Percentiles rank a stretch among this genome's conserved stretches.
Evolutionary conservation across 2,329 filamentous ascomycete genomes (phyloP).

Genomic region (Aspergillus brasiliensis): DNA sequence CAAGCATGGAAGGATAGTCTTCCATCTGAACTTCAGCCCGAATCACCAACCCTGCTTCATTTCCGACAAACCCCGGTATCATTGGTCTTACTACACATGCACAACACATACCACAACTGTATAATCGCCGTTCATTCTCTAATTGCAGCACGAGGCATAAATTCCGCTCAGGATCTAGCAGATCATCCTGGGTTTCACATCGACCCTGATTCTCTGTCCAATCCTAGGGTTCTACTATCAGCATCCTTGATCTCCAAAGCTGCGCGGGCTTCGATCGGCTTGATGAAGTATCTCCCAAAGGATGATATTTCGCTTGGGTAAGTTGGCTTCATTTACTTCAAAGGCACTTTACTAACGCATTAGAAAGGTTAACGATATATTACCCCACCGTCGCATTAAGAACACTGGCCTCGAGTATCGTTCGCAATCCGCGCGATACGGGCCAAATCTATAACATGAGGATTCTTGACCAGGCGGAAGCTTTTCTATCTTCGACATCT

Average conservation of each 20-base stretch:
- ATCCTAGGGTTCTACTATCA: slow-evolving; percentile 14
- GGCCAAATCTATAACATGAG: slow-evolving; percentile 15
- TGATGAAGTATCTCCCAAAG: slow-evolving; percentile 19
- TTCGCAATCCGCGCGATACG: slow-evolving; percentile 16
- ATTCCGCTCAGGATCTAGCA: slow-evolving; percentile 6
- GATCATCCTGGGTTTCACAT: neutral
- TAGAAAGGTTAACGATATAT: slow-evolving; percentile 15
- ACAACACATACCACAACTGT: slow-evolving; percentile 22
- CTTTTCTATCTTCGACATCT: slow-evolving; percentile 13
- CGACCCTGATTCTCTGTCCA: neutral
- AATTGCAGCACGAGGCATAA: slow-evolving; percentile 8
- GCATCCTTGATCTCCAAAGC: slow-evolving; percentile 17
- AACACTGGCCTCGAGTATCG: slow-evolving; percentile 19
- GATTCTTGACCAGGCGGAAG: slow-evolving; percentile 17
- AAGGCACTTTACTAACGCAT: neutral
- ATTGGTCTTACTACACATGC: slow-evolving; percentile 15
- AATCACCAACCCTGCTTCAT: neutral
- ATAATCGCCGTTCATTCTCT: slow-evolving; percentile 21
- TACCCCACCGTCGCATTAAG: slow-evolving; percentile 20
- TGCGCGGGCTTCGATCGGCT: slow-evolving; percentile 20
- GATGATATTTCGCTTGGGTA: slow-evolving; percentile 18
- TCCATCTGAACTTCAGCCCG: slow-evolving; percentile 16
- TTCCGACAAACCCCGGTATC: slow-evolving; percentile 7
- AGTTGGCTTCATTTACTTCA: neutral
- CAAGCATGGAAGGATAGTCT: slow-evolving; percentile 17